A percentile compares a stretch with the other conserved stretches of the same genome.
phyloP scores from a whole-genome alignment of 2,329 filamentous ascomycete genomes.

The Mariannaea elegans region DNA sequence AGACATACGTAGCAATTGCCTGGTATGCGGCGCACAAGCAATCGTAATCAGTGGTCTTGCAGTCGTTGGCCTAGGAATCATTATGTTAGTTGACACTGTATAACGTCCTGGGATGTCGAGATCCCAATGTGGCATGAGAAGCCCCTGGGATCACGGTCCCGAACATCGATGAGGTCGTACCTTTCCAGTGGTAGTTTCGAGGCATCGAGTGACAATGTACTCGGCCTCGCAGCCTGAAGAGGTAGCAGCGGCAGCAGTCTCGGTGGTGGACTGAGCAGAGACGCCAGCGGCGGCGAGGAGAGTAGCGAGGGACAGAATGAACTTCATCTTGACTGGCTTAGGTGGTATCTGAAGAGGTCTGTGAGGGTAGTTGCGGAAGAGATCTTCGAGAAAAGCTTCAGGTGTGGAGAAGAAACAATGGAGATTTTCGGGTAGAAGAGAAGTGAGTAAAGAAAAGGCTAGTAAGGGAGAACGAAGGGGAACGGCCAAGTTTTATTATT shows the following conservation, averaged over 20 bases:
- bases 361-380: not conserved
- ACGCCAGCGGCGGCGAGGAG: constrained; percentile 49
- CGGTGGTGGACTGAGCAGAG: constrained; percentile 44
- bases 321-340: constrained; percentile 53
- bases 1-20: constrained; percentile 57
- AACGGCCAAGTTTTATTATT: not conserved
- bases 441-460: not conserved
- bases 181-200: constrained; percentile 51
- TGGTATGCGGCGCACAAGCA: constrained; percentile 58
- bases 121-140: too few species aligned
- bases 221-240: constrained; percentile 53
- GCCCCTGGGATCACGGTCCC: too few species aligned
- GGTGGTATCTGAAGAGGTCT: not conserved
- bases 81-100: not conserved
- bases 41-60: constrained; percentile 52
- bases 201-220: constrained; percentile 57
- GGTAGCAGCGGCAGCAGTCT: constrained; percentile 40
- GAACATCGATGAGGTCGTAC: constrained; percentile 27
- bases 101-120: not conserved
- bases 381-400: not conserved
- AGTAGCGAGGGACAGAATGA: constrained; percentile 51
- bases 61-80: constrained; percentile 45
- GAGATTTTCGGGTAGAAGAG: not conserved
- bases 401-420: constrained; percentile 2
- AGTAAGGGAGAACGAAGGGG: not conserved